Evolutionary conservation across 2,329 filamentous ascomycete species (phyloP), one percentile per base, ranked within the genome.

Genomic region (Pseudogymnoascus sp.): DNA sequence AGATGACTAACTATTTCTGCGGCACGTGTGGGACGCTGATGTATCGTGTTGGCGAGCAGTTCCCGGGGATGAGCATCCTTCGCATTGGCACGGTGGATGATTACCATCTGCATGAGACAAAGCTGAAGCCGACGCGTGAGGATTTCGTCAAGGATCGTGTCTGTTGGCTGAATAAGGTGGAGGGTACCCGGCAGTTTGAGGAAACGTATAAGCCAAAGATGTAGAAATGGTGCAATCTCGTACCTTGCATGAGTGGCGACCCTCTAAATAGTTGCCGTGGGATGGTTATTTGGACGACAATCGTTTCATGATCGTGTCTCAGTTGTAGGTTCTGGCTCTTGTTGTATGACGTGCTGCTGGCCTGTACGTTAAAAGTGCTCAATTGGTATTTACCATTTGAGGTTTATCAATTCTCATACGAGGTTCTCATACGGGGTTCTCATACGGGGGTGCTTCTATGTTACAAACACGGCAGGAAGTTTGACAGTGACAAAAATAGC

Each of bases 1-100:
- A 58, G 5, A 88, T 87, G 84, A 80, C 79, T 6, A 86, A 87
- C 67, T 74, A 77, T 68, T 88, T 87, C 71, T 88, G 85, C 65
- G 72, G 68, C 0, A 79, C 74, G 0, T 88, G 85, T 67, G 84
- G 85, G 0, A 79, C 79, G 0, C 75, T 86, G 4, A 81, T 87
- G 82, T 86, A 85, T 66, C 77, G 84, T 0, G 70, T 77, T 7
- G 73, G 78, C 4, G 67, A 71, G 1, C 72, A 68, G 0, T 79
- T 75, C 60, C 81, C 81, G 0, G 80, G 75, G 0, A 62, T 63
- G 44, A 79, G 71, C 37, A 79, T 86, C 54, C 60, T 82, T 63
- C 73, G 84, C 0, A 77, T 84, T 58, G 85, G 85, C 0, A 85
- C 81, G 0, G 78, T 88, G 1, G 84, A 88, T 68, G 84, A 87